phyloP scores from a whole-genome alignment of 2,329 filamentous ascomycete genomes.

The Chaetomium sp. region DNA sequence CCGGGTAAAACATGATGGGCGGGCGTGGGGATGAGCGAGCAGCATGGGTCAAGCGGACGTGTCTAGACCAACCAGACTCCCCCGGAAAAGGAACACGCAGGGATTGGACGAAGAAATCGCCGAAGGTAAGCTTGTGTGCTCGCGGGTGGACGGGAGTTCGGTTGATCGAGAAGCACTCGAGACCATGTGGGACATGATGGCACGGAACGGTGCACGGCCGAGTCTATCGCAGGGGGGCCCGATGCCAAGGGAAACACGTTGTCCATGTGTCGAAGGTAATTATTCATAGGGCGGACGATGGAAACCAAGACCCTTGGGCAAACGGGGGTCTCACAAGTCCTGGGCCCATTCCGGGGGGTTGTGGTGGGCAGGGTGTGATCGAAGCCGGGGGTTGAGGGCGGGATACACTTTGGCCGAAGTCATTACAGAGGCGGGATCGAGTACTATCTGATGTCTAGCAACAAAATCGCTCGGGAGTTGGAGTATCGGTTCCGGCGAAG shows the following conservation, averaged over 20 bases:
- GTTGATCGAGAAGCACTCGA: constrained; percentile 17
- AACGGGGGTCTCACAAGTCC: constrained; percentile 1
- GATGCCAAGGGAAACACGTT: constrained; percentile 19
- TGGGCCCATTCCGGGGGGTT: neutral
- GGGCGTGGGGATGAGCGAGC: constrained; percentile 15
- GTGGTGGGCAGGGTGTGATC: neutral
- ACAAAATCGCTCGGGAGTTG: neutral
- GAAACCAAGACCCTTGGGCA: neutral
- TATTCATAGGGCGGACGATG: neutral
- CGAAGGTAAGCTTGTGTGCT: constrained; percentile 7
- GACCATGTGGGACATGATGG: constrained; percentile 21
- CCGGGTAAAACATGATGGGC: constrained; percentile 28
- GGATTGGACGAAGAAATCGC: constrained; percentile 1
- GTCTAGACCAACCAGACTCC: neutral
- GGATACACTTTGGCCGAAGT: constrained; percentile 10
- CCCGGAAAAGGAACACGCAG: neutral
- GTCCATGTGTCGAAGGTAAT: neutral
- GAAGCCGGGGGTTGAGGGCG: constrained; percentile 1
- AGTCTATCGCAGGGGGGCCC: constrained; percentile 9
- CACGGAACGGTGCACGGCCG: constrained; percentile 25
- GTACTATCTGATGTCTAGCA: constrained; percentile 14
- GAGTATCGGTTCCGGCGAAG: neutral
- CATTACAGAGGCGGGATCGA: neutral
- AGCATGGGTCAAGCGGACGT: constrained; percentile 1
- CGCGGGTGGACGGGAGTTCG: constrained; percentile 4